Conservation (phyloP, 352 stramenopile species). For the Globisporangium iwayamae region DNA sequence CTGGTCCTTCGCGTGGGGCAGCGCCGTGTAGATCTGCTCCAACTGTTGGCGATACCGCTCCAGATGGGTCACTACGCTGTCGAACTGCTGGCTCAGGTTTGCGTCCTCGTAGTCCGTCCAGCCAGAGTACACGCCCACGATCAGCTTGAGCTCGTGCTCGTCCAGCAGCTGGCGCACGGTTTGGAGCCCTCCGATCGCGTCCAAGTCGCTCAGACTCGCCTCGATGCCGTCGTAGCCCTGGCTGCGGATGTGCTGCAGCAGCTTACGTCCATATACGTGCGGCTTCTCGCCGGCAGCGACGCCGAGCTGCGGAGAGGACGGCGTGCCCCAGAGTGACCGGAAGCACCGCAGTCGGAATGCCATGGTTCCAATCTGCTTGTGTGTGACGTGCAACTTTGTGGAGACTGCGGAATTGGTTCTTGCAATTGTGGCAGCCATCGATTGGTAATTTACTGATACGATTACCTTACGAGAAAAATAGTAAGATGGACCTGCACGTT, state of each 20-base stretch:
- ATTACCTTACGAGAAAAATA: too few relatives aligned
- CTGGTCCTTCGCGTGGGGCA: constrained; percentile 19
- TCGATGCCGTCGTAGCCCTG: constrained; percentile 71
- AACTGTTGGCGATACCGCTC: constrained; percentile 38
- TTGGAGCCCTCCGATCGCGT: constrained; percentile 37
- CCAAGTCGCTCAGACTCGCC: constrained; percentile 59
- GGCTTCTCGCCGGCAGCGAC: constrained; percentile 11
- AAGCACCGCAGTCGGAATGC: constrained; percentile 40
- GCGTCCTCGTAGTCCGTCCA: constrained; percentile 68
- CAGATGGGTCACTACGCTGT: constrained; percentile 38
- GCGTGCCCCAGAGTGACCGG: constrained; percentile 57
- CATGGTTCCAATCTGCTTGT: not conserved
- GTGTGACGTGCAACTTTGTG: not conserved
- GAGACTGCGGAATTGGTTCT: not conserved
- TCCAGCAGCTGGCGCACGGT: constrained; percentile 37
- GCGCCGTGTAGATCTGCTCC: constrained; percentile 24
- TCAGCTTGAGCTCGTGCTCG: constrained; percentile 51
- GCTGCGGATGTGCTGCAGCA: constrained; percentile 34
- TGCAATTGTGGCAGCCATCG: not conserved
- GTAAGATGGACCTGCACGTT: too few relatives aligned
- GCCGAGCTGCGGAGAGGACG: constrained; percentile 27
- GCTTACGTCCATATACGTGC: constrained; percentile 25
- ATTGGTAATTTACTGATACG: not conserved
- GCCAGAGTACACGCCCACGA: constrained; percentile 67
- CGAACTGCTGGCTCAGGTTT: constrained; percentile 52